Conservation (phyloP, 139 green algal species). For the Microglena sp. region DNA sequence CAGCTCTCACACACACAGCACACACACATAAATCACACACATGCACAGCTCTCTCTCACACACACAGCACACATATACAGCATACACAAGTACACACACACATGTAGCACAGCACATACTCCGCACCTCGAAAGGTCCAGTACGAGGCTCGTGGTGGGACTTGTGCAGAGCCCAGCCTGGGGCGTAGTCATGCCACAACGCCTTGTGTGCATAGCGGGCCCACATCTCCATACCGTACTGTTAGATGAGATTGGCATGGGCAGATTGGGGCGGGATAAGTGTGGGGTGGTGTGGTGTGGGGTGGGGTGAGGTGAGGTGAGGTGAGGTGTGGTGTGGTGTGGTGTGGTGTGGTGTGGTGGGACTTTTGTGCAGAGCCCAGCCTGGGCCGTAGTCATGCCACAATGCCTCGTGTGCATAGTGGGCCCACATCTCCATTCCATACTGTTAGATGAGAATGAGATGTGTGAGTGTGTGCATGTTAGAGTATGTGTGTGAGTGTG, state of each 20-base stretch:
- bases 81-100: no score
- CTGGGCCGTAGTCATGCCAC: constrained; percentile 79
- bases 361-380: constrained; percentile 78
- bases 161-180: constrained; percentile 80
- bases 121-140: constrained; percentile 78
- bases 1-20: no score
- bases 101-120: no score
- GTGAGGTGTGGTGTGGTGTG: no score
- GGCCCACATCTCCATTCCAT: constrained; percentile 80
- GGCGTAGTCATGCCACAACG: constrained; percentile 88
- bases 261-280: background rate
- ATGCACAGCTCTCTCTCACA: background rate
- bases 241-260: background rate
- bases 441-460: constrained; percentile 11
- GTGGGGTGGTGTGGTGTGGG: no score
- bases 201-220: constrained; percentile 82
- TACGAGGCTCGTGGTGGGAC: constrained; percentile 80
- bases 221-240: constrained; percentile 81
- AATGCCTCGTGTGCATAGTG: constrained; percentile 67
- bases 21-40: background rate
- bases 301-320: no score
- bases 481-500: no score
- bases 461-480: no score
- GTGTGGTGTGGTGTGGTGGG: no score
- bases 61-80: no score